A percentile compares a stretch with the other conserved stretches of the same genome.
These are phyloP conservation scores for Curvularia eragrostidis DNA, from an alignment of 2,329 filamentous ascomycete species.

Conservation along the genomic window DNA sequence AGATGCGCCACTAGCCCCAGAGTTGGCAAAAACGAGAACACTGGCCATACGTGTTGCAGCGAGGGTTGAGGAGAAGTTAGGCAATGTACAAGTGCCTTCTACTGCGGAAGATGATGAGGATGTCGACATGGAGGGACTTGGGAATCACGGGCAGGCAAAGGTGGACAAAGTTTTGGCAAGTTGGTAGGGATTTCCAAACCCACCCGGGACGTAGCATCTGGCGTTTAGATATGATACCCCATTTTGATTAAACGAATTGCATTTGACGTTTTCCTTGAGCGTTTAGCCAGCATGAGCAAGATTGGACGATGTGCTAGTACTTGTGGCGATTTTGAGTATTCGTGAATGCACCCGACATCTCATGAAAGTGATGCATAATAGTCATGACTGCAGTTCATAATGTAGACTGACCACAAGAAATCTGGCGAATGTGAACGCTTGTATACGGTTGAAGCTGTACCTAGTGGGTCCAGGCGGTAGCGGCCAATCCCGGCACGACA, in stretches of 20 bases:
- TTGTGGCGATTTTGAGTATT: neutral
- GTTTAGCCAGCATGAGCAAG: neutral
- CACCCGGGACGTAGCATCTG: neutral
- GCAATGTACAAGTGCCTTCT: conserved; percentile 37
- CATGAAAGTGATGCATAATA: neutral
- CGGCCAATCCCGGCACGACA: neutral
- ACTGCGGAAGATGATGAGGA: conserved; percentile 35
- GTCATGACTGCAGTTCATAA: neutral
- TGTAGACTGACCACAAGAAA: neutral
- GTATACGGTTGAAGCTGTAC: neutral
- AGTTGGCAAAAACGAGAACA: conserved; percentile 71
- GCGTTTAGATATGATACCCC: conserved; percentile 24
- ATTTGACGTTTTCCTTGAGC: neutral
- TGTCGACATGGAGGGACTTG: conserved; percentile 29
- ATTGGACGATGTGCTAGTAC: neutral
- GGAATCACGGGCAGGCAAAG: conserved; percentile 29
- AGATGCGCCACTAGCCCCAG: conserved; percentile 68
- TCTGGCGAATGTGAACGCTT: neutral
- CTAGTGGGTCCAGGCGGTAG: neutral
- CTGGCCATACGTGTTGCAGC: conserved; percentile 54
- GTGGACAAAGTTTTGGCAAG: conserved; percentile 34
- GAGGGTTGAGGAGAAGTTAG: conserved; percentile 42
- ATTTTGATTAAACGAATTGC: neutral
- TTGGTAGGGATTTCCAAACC: conserved; percentile 24
- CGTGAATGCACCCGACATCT: no score